Base-by-base conservation (phyloP, 176 grass and related monocot species). In the Aegilops bicornis region DNA sequence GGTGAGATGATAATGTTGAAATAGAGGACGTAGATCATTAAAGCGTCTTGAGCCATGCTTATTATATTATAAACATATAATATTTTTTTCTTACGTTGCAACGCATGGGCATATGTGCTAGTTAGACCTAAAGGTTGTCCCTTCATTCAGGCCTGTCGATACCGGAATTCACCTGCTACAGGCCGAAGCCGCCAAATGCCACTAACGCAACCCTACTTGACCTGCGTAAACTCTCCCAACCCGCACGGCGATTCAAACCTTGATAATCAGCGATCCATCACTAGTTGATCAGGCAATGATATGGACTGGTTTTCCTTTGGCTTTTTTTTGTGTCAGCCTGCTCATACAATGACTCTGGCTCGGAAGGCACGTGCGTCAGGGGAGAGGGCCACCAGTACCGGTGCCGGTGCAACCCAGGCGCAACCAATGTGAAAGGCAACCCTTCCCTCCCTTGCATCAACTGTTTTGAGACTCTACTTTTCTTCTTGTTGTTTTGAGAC, bases 381-480 rank as follows among this genome's bases (percentile, higher is more conserved):
- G 88, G 45, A 2, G 6, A 20, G 2, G 78, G 71, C 24, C 16
- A 24, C 0, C 64, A 24, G 3, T 90, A 62, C 22, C 64, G n/a
- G 3, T 90, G 88, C 12, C 71, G 62, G n/a, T n/a, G n/a, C n/a
- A n/a, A n/a, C n/a, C n/a, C n/a, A n/a, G 16, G 79, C 37, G 62
- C 6, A 17, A 3, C 1, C 83, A 90, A 90, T 64, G 15, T 86
- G 29, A 10, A 82, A 52, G 39, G 71, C 79, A 0, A 17, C 10
- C 77, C 79, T 64, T 3, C 3, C 22, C 1, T 64, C 16, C 88
- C 88, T 23, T 90, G 88, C 79, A 3, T 77, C 39, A 68, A 54
- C 50, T 89, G 87, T 89, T n/a, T n/a, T n/a, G n/a, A n/a, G n/a
- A n/a, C n/a, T n/a, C 52, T 50, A 14, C 11, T 11, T n/a, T 71